Conservation (phyloP, 1,284 basidiomycete genomes). For the Cutaneotrichosporon sp. region DNA sequence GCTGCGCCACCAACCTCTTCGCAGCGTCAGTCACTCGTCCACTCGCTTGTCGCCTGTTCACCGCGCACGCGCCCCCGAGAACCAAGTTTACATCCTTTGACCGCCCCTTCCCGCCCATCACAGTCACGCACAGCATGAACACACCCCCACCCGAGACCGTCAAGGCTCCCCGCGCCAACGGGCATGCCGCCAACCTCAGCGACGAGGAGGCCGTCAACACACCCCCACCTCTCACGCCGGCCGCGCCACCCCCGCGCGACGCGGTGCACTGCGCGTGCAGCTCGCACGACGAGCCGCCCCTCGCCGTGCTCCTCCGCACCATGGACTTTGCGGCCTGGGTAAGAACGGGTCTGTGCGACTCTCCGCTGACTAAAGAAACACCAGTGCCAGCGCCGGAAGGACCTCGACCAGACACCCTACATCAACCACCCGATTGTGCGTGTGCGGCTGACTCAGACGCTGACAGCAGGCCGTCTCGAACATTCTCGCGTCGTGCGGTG, state of each 20-base stretch:
- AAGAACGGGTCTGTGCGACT: slow-evolving; percentile 6
- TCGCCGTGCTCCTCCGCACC: slow-evolving; percentile 41
- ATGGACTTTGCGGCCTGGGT: slow-evolving; percentile 52
- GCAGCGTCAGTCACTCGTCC: background rate
- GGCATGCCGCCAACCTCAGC: background rate
- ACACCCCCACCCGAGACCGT: slow-evolving; percentile 47
- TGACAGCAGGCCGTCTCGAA: slow-evolving; percentile 47
- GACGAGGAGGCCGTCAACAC: slow-evolving; percentile 17
- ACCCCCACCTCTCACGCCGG: slow-evolving; percentile 14
- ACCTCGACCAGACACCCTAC: slow-evolving; percentile 52
- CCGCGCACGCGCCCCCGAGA: background rate
- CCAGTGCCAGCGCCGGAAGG: slow-evolving; percentile 52
- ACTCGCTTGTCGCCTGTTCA: background rate
- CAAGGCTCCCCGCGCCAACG: slow-evolving; percentile 9
- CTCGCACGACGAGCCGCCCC: slow-evolving; percentile 20
- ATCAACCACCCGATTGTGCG: slow-evolving; percentile 52
- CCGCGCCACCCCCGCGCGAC: slow-evolving; percentile 15
- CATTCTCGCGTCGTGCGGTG: slow-evolving; percentile 47
- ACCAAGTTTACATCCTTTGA: background rate
- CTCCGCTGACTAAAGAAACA: slow-evolving; percentile 43
- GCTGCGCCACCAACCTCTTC: background rate
- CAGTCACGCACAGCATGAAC: slow-evolving; percentile 13
- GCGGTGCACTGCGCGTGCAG: slow-evolving; percentile 14
- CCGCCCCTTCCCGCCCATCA: background rate
- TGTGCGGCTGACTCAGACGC: background rate